phyloP scores from a whole-genome alignment of 2,329 filamentous ascomycete species.

The Lachnellula hyalina region DNA sequence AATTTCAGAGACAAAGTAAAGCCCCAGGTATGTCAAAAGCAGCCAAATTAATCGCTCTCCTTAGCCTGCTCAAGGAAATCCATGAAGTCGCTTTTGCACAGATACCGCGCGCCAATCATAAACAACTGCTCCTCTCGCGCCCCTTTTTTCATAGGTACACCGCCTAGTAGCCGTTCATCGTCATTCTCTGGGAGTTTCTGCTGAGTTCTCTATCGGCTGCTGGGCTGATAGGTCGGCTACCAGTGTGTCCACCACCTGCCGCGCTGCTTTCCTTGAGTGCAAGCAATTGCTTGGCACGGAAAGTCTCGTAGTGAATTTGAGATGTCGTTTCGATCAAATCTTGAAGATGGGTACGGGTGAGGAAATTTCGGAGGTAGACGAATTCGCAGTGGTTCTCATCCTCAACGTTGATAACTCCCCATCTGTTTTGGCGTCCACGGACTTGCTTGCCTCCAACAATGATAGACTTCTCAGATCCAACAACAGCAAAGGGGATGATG shows the following conservation, averaged over 20 bases:
- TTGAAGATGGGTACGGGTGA: slow-evolving; percentile 96
- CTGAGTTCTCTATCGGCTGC: slow-evolving; percentile 92
- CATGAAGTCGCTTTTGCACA: slow-evolving; percentile 30
- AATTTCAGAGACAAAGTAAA: slow-evolving; percentile 29
- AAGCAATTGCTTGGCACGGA: slow-evolving; percentile 97
- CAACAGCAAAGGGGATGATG: slow-evolving; percentile 94
- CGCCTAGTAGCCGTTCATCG: slow-evolving; percentile 93
- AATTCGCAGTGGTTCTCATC: slow-evolving; percentile 99
- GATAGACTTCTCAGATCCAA: slow-evolving; percentile 96
- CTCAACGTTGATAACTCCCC: slow-evolving; percentile 99
- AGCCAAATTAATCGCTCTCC: slow-evolving; percentile 25
- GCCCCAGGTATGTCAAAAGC: slow-evolving; percentile 16
- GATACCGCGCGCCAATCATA: slow-evolving; percentile 27
- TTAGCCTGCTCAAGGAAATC: slow-evolving; percentile 29
- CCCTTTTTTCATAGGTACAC: slow-evolving; percentile 7
- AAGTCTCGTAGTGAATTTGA: slow-evolving; percentile 99
- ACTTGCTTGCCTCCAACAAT: slow-evolving; percentile 97
- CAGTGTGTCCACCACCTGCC: slow-evolving; percentile 55
- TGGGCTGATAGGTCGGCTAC: slow-evolving; percentile 91
- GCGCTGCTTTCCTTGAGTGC: slow-evolving; percentile 97
- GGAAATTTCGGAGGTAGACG: slow-evolving; percentile 95
- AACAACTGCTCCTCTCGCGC: slow-evolving; percentile 13
- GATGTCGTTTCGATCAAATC: slow-evolving; percentile 98
- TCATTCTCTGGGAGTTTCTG: slow-evolving; percentile 94
- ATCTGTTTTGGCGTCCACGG: slow-evolving; percentile 95